Evolutionary conservation across 805 yeast species (phyloP).

Genomic region (Blastobotrys mokoenaii): DNA sequence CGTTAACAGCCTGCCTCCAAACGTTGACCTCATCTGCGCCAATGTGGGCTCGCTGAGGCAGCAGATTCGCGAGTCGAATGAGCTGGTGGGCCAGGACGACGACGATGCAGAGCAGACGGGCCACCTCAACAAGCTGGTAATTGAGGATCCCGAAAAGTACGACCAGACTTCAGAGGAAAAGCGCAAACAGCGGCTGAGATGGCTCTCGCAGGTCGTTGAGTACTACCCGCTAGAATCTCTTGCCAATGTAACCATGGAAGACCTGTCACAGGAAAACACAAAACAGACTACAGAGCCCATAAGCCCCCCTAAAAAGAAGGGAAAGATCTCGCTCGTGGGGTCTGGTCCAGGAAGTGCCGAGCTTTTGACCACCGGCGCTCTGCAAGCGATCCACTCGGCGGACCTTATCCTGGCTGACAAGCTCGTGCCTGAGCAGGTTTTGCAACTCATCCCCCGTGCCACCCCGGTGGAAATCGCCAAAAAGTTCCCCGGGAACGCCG

Average conservation of each 20-base stretch:
- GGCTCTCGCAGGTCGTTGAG: constrained; percentile 86
- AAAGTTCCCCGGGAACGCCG: constrained; percentile 96
- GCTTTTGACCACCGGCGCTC: constrained; percentile 75
- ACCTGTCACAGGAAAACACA: constrained; percentile 38
- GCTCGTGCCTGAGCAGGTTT: constrained; percentile 80
- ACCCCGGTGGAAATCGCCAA: constrained; percentile 80
- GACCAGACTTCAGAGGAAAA: constrained; percentile 3
- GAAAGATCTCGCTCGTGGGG: constrained; percentile 70
- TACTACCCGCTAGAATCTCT: constrained; percentile 71
- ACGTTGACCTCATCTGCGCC: constrained; percentile 60
- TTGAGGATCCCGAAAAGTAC: constrained; percentile 42
- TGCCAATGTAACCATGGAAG: constrained; percentile 50
- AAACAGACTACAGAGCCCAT: constrained; percentile 12
- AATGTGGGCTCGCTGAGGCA: constrained; percentile 62
- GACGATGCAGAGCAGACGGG: constrained; percentile 62
- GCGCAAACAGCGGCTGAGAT: constrained; percentile 55
- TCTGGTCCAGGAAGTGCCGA: constrained; percentile 90
- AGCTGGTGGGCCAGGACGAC: constrained; percentile 38
- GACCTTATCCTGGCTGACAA: constrained; percentile 85
- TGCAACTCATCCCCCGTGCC: constrained; percentile 68
- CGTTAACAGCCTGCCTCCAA: constrained; percentile 50
- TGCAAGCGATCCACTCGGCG: constrained; percentile 70
- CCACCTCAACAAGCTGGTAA: constrained; percentile 51
- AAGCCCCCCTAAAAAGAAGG: neutral
- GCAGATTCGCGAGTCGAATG: constrained; percentile 38